Evolutionary conservation across 2,329 filamentous ascomycete genomes (phyloP), one percentile per base, ranked within the genome.

Genomic region (Coleophoma cylindrospora): DNA sequence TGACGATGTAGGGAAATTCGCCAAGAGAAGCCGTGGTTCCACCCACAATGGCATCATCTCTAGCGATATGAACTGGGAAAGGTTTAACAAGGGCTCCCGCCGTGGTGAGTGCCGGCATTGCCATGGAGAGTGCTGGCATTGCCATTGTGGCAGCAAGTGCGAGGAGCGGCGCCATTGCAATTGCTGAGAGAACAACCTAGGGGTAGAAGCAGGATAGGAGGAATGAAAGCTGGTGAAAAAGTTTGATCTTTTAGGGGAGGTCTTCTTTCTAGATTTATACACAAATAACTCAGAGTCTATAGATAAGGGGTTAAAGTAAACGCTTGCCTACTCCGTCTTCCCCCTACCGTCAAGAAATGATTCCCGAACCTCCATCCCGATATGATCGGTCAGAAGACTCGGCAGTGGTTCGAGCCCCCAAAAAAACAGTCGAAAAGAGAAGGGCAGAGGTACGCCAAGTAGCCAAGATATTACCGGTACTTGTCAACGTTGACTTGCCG

Each of bases 1-100:
- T 53, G 43, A 58, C 56, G 17, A 58, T 47, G 49, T 52, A 60
- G 36, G 57, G 57, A 19, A 60, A 58, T 45, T 60, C 52, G 8
- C 57, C 57, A 17, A 44, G 33, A 14, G 38, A 34, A 44, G 53
- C 56, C 3, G 49, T 41, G 14, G 40, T 51, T 22, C 57, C 57
- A 9, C 57, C 57, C 15, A 44, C 41, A 14, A 44, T 44, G 11
- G 32, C 27, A 13, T n/a, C 21, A 27, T 4, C 41, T 34, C 22
- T n/a, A 27, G 5, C 32, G 9, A 13, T n/a, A 12, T 14, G 21
- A 22, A 13, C 27, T 44, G 41, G 41, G 41, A 44, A 44, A 3
- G 22, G 21, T 12, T 32, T 27, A 13, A 22, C 3, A 7, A 32
- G 12, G 32, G 21, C 41, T 27, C 13, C 27, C n/a, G 22, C 36